A percentile compares a stretch with the other conserved stretches of the same genome.
Conservation (phyloP, 768 basidiomycete genomes). For the Phylloporus arenicola region DNA sequence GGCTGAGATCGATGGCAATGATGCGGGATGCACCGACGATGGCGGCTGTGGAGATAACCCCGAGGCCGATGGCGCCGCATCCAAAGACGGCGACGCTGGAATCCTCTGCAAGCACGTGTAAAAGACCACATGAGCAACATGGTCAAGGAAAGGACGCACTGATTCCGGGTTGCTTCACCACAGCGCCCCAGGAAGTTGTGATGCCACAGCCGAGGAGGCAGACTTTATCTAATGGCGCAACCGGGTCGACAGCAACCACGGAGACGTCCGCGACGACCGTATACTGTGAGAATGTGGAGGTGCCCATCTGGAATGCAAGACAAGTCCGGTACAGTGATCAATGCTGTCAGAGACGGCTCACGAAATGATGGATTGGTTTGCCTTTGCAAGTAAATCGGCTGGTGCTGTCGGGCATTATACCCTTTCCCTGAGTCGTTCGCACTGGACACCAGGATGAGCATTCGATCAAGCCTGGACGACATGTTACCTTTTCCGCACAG, state of each 20-base stretch:
- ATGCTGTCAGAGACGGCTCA: conserved; percentile 35
- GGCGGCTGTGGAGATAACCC: conserved; percentile 77
- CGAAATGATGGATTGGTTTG: conserved; percentile 85
- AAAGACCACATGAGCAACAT: neutral
- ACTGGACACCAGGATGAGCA: conserved; percentile 41
- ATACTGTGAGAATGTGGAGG: conserved; percentile 99
- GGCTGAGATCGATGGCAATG: conserved; percentile 90
- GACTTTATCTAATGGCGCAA: conserved; percentile 91
- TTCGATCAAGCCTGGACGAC: neutral
- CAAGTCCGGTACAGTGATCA: neutral
- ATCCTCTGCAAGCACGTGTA: conserved; percentile 45
- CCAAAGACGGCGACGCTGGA: conserved; percentile 94
- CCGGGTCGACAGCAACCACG: conserved; percentile 81
- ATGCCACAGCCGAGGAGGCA: conserved; percentile 96
- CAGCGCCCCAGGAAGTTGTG: conserved; percentile 97
- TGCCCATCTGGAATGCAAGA: conserved; percentile 76
- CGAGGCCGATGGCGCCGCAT: conserved; percentile 93
- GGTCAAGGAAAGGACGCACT: conserved; percentile 39
- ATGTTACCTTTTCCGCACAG: conserved; percentile 85
- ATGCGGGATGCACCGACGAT: conserved; percentile 79
- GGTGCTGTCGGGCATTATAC: conserved; percentile 89
- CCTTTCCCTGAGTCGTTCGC: conserved; percentile 88
- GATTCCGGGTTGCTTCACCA: conserved; percentile 85
- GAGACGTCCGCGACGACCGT: conserved; percentile 98
- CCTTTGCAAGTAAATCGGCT: conserved; percentile 88